phyloP scores from a whole-genome alignment of 106 monocot genomes.

The Platanthera zijinensis region DNA sequence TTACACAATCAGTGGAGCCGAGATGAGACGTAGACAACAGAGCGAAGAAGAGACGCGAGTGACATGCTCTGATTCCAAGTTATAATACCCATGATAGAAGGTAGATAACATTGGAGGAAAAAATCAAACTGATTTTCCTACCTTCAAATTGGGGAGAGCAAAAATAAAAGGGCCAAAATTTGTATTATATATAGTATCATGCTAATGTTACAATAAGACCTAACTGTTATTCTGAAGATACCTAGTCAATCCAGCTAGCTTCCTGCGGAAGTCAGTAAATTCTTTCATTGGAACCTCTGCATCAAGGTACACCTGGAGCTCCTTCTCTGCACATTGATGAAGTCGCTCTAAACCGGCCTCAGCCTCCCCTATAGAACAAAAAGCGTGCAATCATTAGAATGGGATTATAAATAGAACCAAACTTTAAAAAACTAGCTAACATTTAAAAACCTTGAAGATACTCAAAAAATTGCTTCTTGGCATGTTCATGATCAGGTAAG shows the following conservation, averaged over 20 bases:
- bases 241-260: constrained; percentile 91
- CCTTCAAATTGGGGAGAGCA: too few species aligned
- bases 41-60: too few species aligned
- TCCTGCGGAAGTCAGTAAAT: constrained; percentile 82
- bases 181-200: background rate
- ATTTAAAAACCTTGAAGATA: constrained; percentile 68
- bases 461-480: constrained; percentile 81
- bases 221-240: constrained; percentile 7
- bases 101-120: too few species aligned
- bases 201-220: too few species aligned
- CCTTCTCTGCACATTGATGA: constrained; percentile 93
- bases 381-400: background rate
- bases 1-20: too few species aligned
- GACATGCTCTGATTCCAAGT: too few species aligned
- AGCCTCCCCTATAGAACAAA: constrained; percentile 64
- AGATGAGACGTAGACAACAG: too few species aligned
- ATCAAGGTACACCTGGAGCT: constrained; percentile 56
- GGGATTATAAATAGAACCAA: background rate
- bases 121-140: too few species aligned
- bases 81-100: too few species aligned
- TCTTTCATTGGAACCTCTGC: constrained; percentile 54
- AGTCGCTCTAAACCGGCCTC: constrained; percentile 86
- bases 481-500: constrained; percentile 66
- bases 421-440: background rate
- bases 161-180: background rate